Evolutionary conservation across 2,329 filamentous ascomycete genomes (phyloP).

Genomic region (Aspergillus udagawae): DNA sequence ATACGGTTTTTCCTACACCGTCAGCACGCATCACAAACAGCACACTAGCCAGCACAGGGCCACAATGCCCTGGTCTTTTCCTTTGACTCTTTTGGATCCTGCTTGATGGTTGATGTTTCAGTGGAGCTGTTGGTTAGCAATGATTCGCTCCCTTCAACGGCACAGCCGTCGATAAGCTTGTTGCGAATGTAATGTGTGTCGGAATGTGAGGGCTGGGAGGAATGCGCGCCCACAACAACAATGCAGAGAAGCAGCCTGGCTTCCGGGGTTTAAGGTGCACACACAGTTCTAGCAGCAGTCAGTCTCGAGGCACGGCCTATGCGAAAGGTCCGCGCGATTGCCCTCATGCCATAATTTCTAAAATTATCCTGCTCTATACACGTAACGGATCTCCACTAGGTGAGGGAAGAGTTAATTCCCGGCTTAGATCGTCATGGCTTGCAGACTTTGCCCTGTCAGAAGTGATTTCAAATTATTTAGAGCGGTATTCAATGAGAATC

Average conservation of each 20-base stretch:
- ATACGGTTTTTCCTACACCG: constrained; percentile 22
- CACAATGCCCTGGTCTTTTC: constrained; percentile 6
- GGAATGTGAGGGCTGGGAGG: constrained; percentile 27
- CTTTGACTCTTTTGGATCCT: constrained; percentile 2
- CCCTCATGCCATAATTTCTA: constrained; percentile 10
- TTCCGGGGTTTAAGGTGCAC: constrained; percentile 18
- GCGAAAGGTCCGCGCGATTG: constrained; percentile 3
- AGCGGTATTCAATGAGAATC: background rate
- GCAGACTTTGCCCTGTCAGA: background rate
- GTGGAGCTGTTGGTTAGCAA: constrained; percentile 10
- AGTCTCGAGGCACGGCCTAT: background rate
- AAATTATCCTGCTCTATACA: constrained; percentile 12
- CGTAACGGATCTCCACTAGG: background rate
- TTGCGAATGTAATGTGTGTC: constrained; percentile 27
- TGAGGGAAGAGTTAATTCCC: background rate
- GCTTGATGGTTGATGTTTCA: constrained; percentile 10
- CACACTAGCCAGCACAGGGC: constrained; percentile 7
- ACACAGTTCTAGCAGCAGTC: background rate
- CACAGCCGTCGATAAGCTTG: constrained; percentile 11
- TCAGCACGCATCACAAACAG: constrained; percentile 5
- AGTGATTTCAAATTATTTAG: background rate
- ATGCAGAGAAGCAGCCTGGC: constrained; percentile 25
- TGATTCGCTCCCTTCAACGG: constrained; percentile 12
- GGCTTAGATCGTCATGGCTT: background rate
- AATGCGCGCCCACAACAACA: constrained; percentile 30